Evolutionary conservation across 164 flowering plant species (phyloP).

Genomic region (Liquidambar formosana): DNA sequence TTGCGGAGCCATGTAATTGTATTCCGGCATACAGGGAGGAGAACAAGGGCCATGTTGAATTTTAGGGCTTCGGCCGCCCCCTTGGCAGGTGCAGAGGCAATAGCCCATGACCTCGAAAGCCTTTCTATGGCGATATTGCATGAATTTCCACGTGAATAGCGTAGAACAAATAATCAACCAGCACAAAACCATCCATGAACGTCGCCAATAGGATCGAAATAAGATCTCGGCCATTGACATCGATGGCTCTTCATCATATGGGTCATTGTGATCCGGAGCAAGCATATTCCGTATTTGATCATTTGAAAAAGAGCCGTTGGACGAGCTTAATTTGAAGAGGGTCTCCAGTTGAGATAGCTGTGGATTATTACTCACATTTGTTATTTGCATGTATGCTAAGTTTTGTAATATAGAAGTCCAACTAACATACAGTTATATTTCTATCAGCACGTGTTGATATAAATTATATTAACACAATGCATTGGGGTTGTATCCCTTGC

Average conservation of each 20-base stretch:
- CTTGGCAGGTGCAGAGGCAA: constrained; percentile 55
- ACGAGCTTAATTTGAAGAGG: constrained; percentile 27
- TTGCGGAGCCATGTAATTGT: constrained; percentile 50
- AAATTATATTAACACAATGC: too few relatives aligned
- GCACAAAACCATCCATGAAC: constrained; percentile 35
- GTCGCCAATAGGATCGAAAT: constrained; percentile 43
- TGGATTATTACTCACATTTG: background rate
- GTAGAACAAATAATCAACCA: constrained; percentile 34
- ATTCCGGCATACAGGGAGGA: constrained; percentile 53
- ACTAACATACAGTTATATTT: too few relatives aligned
- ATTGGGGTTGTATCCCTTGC: too few relatives aligned
- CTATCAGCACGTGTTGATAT: too few relatives aligned
- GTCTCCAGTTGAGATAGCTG: constrained; percentile 36
- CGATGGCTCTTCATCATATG: constrained; percentile 3
- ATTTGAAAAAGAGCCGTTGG: constrained; percentile 5
- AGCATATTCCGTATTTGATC: background rate
- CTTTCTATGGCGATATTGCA: constrained; percentile 38
- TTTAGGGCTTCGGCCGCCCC: constrained; percentile 62
- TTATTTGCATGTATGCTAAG: too few relatives aligned
- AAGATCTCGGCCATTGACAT: constrained; percentile 26
- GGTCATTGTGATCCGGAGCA: background rate
- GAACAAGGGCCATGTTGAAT: constrained; percentile 58
- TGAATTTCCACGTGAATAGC: constrained; percentile 53
- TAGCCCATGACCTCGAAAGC: constrained; percentile 57
- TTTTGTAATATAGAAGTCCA: too few relatives aligned